Conservation (phyloP, 352 stramenopile genomes). For the Phytophthora meadii region DNA sequence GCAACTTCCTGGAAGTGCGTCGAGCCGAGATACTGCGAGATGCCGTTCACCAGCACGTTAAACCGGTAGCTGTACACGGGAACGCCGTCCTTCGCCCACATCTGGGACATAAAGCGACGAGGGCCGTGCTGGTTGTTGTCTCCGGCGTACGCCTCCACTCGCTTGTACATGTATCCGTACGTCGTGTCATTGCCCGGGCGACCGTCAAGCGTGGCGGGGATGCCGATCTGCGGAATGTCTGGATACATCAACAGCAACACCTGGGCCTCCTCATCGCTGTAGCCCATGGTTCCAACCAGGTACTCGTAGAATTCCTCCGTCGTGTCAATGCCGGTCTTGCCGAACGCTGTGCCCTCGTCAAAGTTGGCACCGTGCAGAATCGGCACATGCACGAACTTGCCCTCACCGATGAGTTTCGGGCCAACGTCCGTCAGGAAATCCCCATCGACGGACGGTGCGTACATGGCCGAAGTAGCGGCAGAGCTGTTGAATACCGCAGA, state of each 20-base stretch:
- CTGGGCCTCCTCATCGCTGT: slow-evolving; percentile 14
- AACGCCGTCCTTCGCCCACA: slow-evolving; percentile 29
- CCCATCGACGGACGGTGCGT: slow-evolving; percentile 32
- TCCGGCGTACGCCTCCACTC: slow-evolving; percentile 23
- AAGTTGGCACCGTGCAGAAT: slow-evolving; percentile 39
- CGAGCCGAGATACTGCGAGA: slow-evolving; percentile 14
- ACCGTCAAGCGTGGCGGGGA: slow-evolving; percentile 22
- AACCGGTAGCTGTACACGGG: slow-evolving; percentile 40
- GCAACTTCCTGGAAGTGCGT: slow-evolving; percentile 40
- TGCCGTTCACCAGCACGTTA: slow-evolving; percentile 24
- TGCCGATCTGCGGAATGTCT: slow-evolving; percentile 22
- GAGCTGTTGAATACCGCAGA: slow-evolving; percentile 35
- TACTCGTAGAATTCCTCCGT: slow-evolving; percentile 31
- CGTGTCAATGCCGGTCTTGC: slow-evolving; percentile 11
- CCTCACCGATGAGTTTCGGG: slow-evolving; percentile 22
- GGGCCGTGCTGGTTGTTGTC: slow-evolving; percentile 25
- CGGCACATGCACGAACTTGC: slow-evolving; percentile 41
- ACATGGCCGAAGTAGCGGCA: slow-evolving; percentile 14
- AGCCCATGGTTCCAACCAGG: slow-evolving; percentile 16
- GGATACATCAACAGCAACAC: slow-evolving; percentile 26
- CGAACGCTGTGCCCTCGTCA: slow-evolving; percentile 34
- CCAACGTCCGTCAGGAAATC: slow-evolving; percentile 25
- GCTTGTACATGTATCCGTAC: slow-evolving; percentile 23
- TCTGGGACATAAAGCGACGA: slow-evolving; percentile 27
- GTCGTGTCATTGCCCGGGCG: slow-evolving; percentile 16